Conservation (phyloP, 352 stramenopile genomes). For the Pythium folliculosum region DNA sequence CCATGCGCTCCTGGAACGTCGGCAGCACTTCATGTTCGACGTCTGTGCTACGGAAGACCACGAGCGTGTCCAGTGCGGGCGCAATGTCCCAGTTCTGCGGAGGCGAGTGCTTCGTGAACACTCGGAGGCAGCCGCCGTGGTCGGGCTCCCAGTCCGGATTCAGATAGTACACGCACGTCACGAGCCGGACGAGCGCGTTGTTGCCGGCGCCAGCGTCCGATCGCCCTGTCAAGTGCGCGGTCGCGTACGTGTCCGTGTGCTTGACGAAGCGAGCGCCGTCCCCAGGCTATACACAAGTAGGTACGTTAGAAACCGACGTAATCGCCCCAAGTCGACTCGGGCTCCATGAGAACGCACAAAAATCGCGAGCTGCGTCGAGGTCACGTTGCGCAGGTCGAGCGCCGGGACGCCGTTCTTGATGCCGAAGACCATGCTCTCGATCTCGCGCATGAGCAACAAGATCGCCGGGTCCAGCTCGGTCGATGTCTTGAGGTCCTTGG, state of each 20-base stretch:
- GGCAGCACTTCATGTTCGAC: conserved; percentile 92
- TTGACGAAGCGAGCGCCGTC: conserved; percentile 68
- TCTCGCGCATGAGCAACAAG: conserved; percentile 42
- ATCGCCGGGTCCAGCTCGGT: conserved; percentile 37
- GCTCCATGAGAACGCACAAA: conserved; percentile 48
- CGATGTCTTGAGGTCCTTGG: conserved; percentile 37
- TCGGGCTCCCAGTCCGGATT: conserved; percentile 68
- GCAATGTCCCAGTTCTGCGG: conserved; percentile 62
- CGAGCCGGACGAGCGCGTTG: conserved; percentile 42
- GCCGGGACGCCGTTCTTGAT: conserved; percentile 52
- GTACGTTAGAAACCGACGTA: neutral
- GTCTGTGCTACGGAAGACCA: conserved; percentile 91
- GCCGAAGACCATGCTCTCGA: conserved; percentile 57
- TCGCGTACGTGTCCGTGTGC: conserved; percentile 69
- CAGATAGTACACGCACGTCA: conserved; percentile 90
- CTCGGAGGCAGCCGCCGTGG: conserved; percentile 65
- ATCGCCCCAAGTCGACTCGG: neutral
- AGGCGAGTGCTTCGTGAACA: conserved; percentile 40
- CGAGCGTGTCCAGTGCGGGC: conserved; percentile 83
- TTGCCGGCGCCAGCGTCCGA: conserved; percentile 20
- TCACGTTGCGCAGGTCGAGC: conserved; percentile 64
- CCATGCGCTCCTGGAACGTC: conserved; percentile 79
- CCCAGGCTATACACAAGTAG: conserved; percentile 45
- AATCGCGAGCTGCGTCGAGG: conserved; percentile 74
- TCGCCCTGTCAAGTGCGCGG: conserved; percentile 27